These are phyloP conservation scores for Raffaelea arxii DNA, from an alignment of 2,329 filamentous ascomycete genomes.

Conservation along the genomic window DNA sequence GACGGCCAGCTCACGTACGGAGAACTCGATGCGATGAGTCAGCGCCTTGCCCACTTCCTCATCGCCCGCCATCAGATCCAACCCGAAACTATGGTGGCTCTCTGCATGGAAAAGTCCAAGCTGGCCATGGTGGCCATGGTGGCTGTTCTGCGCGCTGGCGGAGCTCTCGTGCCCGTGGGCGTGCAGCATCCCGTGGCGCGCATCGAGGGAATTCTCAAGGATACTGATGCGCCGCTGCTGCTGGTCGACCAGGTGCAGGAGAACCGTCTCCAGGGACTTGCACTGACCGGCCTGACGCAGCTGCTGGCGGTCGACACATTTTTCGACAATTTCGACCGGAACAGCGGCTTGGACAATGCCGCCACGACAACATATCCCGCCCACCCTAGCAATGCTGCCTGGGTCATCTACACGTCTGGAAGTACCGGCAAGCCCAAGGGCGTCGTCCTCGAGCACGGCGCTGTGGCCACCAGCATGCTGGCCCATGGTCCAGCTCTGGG, in stretches of 20 bases:
- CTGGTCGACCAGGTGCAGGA: background rate
- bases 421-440: constrained; percentile 49
- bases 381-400: constrained; percentile 39
- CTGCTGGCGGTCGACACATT: background rate
- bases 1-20: constrained; percentile 34
- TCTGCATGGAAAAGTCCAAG: constrained; percentile 60
- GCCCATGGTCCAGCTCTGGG: constrained; percentile 40
- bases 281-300: background rate
- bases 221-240: too few relatives aligned
- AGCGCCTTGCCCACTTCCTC: constrained; percentile 27
- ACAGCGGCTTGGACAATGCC: too few relatives aligned
- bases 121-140: constrained; percentile 61
- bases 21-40: constrained; percentile 27
- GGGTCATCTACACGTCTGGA: constrained; percentile 51
- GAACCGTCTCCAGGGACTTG: background rate
- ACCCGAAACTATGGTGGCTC: constrained; percentile 48
- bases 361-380: too few relatives aligned
- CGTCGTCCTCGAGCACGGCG: constrained; percentile 51
- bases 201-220: background rate
- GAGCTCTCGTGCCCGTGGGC: constrained; percentile 10
- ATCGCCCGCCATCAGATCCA: constrained; percentile 36
- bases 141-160: constrained; percentile 27
- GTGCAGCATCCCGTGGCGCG: background rate
- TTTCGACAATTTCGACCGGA: too few relatives aligned
- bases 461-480: constrained; percentile 43